Percentiles rank a stretch among this genome's conserved stretches.
phyloP scores from a whole-genome alignment of 2,329 filamentous ascomycete species.

The Raffaelea arxii region DNA sequence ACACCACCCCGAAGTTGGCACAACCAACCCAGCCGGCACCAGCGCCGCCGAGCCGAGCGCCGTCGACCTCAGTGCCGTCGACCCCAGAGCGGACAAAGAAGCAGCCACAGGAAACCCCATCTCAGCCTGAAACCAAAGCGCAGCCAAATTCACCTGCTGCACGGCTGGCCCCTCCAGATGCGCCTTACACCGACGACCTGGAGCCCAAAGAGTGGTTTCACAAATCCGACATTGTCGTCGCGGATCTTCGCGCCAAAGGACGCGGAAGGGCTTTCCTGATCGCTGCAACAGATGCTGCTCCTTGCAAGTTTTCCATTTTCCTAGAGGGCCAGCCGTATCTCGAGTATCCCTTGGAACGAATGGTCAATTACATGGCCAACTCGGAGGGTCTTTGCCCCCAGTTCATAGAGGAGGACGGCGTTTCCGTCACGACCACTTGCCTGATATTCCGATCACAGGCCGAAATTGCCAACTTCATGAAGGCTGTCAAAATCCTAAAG shows the following conservation, averaged over 20 bases:
- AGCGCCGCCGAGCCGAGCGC: too few species aligned
- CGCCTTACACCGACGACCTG: too few species aligned
- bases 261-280: slow-evolving; percentile 7
- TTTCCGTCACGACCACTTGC: slow-evolving; percentile 8
- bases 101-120: too few species aligned
- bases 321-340: slow-evolving; percentile 10
- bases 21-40: too few species aligned
- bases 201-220: slow-evolving; percentile 2
- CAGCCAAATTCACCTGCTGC: too few species aligned
- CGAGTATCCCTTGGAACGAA: slow-evolving; percentile 10
- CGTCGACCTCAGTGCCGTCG: too few species aligned
- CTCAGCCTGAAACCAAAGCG: too few species aligned
- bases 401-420: slow-evolving; percentile 10
- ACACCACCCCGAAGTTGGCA: background rate
- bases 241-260: slow-evolving; percentile 8
- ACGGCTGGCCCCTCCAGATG: too few species aligned
- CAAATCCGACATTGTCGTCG: slow-evolving; percentile 7
- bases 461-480: slow-evolving; percentile 10
- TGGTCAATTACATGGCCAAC: slow-evolving; percentile 12
- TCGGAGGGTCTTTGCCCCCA: slow-evolving; percentile 7
- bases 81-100: too few species aligned
- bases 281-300: background rate
- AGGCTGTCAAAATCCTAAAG: slow-evolving; percentile 2
- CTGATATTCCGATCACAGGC: slow-evolving; percentile 7
- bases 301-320: slow-evolving; percentile 7